Conservation (phyloP, 2,329 filamentous ascomycete species). For the Fusarium redolens region DNA sequence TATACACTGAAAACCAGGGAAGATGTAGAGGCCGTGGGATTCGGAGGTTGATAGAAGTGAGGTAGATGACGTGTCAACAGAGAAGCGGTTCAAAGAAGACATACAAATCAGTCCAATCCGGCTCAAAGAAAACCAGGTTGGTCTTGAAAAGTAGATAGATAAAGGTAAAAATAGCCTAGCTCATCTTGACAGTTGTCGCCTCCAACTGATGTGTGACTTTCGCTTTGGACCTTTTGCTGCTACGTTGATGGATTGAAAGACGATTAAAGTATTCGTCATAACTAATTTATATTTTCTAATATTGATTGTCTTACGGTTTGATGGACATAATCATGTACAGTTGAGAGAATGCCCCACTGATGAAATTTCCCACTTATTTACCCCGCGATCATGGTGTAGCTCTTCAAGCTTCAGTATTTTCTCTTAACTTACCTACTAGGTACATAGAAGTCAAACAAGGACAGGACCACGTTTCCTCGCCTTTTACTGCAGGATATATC, state of each 20-base stretch:
- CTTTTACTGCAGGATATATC: neutral
- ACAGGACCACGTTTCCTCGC: neutral
- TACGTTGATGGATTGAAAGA: neutral
- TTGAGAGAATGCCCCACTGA: slow-evolving; percentile 17
- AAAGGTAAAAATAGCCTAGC: slow-evolving; percentile 14
- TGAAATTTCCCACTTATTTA: slow-evolving; percentile 31
- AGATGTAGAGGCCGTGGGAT: neutral
- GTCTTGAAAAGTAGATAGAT: slow-evolving; percentile 1
- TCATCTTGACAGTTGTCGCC: neutral
- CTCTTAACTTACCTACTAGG: neutral
- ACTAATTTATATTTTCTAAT: no score
- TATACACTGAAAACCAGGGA: slow-evolving; percentile 17
- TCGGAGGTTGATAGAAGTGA: neutral
- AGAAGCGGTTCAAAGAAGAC: neutral
- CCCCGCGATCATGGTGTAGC: slow-evolving; percentile 20
- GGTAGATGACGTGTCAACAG: neutral
- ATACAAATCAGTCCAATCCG: neutral
- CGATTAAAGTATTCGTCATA: neutral
- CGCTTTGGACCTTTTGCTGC: neutral
- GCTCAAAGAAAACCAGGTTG: neutral
- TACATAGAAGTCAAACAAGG: neutral
- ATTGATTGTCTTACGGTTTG: neutral
- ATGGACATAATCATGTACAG: slow-evolving; percentile 9
- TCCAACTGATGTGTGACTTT: neutral
- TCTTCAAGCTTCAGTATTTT: slow-evolving; percentile 4